A percentile compares a stretch with the other conserved stretches of the same genome.
These are phyloP conservation scores for Turnera subulata DNA, from an alignment of 345 rosid species.

Conservation along the genomic window DNA sequence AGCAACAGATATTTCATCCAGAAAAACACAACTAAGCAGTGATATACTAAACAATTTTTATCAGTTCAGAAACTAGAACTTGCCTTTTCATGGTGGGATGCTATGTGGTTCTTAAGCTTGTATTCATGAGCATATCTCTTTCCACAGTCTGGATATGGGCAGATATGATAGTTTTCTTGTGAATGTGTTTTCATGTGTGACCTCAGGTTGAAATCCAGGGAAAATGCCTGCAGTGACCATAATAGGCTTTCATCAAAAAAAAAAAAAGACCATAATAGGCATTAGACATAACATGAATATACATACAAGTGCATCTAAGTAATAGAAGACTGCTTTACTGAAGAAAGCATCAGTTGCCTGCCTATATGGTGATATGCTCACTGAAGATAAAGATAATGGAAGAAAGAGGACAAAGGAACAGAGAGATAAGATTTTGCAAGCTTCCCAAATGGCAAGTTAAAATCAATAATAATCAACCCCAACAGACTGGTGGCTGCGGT, in stretches of 20 bases:
- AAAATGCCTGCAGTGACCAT: slow-evolving; percentile 73
- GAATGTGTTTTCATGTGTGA: slow-evolving; percentile 99
- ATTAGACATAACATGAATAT: slow-evolving; percentile 1
- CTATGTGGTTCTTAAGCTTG: slow-evolving; percentile 85
- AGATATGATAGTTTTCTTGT: slow-evolving; percentile 93
- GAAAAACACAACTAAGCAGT: background rate
- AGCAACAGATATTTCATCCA: too few species aligned
- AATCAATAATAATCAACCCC: too few species aligned
- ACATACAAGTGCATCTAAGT: background rate
- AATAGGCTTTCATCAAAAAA: slow-evolving; percentile 6
- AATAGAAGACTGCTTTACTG: background rate
- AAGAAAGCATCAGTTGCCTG: background rate
- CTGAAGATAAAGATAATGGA: too few species aligned
- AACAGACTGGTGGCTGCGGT: too few species aligned
- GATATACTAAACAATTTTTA: too few species aligned
- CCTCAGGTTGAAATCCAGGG: slow-evolving; percentile 92
- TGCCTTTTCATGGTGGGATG: slow-evolving; percentile 86
- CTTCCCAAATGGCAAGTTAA: too few species aligned
- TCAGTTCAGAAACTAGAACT: slow-evolving; percentile 2
- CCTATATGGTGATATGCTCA: too few species aligned
- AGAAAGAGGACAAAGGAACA: too few species aligned
- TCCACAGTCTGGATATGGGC: slow-evolving; percentile 88
- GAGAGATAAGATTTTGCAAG: too few species aligned
- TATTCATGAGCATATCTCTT: slow-evolving; percentile 99
- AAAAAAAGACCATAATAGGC: slow-evolving; percentile 12